phyloP scores from a whole-genome alignment of 1,139 yeast genomes.

The Lodderomyces orthopsilosis region DNA sequence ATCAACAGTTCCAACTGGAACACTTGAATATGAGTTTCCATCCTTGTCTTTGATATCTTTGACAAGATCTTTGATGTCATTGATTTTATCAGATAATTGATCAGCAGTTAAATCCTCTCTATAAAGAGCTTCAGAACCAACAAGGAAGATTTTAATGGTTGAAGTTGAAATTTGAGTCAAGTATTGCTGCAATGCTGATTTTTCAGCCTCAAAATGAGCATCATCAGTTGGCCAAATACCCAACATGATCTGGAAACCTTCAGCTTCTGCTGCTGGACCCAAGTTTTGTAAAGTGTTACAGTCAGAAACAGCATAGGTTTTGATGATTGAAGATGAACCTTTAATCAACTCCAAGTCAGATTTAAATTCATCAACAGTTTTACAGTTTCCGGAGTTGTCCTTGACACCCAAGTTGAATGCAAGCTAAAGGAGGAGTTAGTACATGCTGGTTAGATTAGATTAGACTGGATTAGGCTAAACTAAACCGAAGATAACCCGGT shows the following conservation, averaged over 20 bases:
- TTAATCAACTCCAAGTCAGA: conserved; percentile 58
- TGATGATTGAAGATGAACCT: conserved; percentile 57
- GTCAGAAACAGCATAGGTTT: conserved; percentile 84
- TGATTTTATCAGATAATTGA: conserved; percentile 62
- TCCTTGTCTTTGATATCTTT: conserved; percentile 67
- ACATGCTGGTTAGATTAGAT: background rate
- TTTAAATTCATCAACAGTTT: conserved; percentile 62
- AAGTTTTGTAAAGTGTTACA: conserved; percentile 80
- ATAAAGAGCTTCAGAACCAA: conserved; percentile 91
- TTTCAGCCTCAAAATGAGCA: conserved; percentile 67
- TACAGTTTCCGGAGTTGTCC: conserved; percentile 68
- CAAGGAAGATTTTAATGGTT: conserved; percentile 71
- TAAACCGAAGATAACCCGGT: too few species aligned
- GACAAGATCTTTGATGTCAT: conserved; percentile 55
- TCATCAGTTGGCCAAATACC: conserved; percentile 93
- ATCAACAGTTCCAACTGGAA: conserved; percentile 90
- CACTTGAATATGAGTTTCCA: conserved; percentile 69
- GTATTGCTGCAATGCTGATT: conserved; percentile 61
- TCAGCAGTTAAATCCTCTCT: conserved; percentile 75
- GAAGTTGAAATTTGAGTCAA: conserved; percentile 68
- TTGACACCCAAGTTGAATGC: conserved; percentile 85
- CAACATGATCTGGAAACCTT: conserved; percentile 68
- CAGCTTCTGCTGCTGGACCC: conserved; percentile 81
- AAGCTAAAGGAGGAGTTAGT: conserved; percentile 28
- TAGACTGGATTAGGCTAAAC: too few species aligned